Evolutionary conservation across 1,139 yeast species (phyloP).

Genomic region (Hyphopichia buzzinii): DNA sequence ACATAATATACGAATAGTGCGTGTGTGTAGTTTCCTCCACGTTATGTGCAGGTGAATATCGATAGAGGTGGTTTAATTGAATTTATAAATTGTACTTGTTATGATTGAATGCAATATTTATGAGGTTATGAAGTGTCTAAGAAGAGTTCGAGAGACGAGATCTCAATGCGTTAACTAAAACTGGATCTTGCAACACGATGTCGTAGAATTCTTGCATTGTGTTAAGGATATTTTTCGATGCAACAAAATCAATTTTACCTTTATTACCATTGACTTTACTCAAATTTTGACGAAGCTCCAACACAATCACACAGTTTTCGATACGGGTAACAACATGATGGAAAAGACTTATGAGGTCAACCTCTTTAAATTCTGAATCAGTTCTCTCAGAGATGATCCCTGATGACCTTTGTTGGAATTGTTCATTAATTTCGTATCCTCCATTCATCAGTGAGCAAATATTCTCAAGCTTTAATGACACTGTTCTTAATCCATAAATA

Average conservation of each 20-base stretch:
- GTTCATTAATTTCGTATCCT: slow-evolving; percentile 25
- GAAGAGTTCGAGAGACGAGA: not conserved
- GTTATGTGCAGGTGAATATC: no score
- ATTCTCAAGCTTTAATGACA: slow-evolving; percentile 50
- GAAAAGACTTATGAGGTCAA: slow-evolving; percentile 47
- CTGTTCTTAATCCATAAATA: slow-evolving; percentile 46
- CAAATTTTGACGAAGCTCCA: slow-evolving; percentile 35
- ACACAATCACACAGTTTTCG: slow-evolving; percentile 49
- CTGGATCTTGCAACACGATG: slow-evolving; percentile 5
- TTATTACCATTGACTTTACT: slow-evolving; percentile 20
- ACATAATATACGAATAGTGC: no score
- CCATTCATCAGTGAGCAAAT: slow-evolving; percentile 41
- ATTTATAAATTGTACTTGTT: no score
- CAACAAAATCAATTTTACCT: slow-evolving; percentile 23
- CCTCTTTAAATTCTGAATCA: slow-evolving; percentile 27
- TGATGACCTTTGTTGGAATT: slow-evolving; percentile 26
- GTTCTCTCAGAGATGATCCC: slow-evolving; percentile 22
- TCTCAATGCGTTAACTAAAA: not conserved
- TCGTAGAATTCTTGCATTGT: slow-evolving; percentile 27
- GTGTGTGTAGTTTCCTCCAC: no score
- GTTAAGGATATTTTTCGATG: slow-evolving; percentile 20
- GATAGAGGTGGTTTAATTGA: no score
- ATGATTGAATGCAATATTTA: no score
- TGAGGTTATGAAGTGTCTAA: no score
- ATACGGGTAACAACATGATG: slow-evolving; percentile 65